Base-by-base conservation (phyloP, 768 basidiomycete genomes). In the Podaxis rugospora region DNA sequence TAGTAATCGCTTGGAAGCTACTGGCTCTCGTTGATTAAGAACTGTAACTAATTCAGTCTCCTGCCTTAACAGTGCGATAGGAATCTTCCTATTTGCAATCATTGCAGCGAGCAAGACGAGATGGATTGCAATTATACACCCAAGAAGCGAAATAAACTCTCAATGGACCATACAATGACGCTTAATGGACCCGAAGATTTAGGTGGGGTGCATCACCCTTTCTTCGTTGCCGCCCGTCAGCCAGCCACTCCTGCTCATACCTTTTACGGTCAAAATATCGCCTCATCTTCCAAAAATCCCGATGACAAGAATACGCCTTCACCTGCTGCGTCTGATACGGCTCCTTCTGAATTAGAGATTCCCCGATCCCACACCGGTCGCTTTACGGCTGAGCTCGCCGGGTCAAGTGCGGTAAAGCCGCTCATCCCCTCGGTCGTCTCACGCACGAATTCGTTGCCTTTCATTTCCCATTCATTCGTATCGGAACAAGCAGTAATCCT, bases 71-170 rank as follows among this genome's bases (percentile, higher is more conserved):
- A 89, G 88, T 90, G 88, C 69, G 88, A 90, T 69, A 79, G 88
- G 53, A 88, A 85, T 68, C 76, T 89, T 44, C 88, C 88, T 0
- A 77, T 87, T 27, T 90, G 88, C 72, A 87, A 88, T 65, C 83
- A 88, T 62, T 90, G 88, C 59, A 75, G 76, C 40, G 82, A 82
- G 51, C 75, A 78, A 61, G 76, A 80, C 52, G 79, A 78, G 40
- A 71, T 73, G 14, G 81, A 83, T 51, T 89, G 87, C 71, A 87
- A 87, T 66, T 89, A 90, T 67, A 88, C 87, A 37, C 87, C 88
- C 7, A 89, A 89, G 73, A 88, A 87, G 65, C 75, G 86, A 58
- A 81, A 81, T 65, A 88, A 80, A 7, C 50, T 56, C 25, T 51
- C 44, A 10, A 62, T 62, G 40, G 69, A 66, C 51, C 59, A 54